These are phyloP conservation scores for Spinacia oleracea DNA, from an alignment of 179 eudicot genomes.

Conservation along the genomic window DNA sequence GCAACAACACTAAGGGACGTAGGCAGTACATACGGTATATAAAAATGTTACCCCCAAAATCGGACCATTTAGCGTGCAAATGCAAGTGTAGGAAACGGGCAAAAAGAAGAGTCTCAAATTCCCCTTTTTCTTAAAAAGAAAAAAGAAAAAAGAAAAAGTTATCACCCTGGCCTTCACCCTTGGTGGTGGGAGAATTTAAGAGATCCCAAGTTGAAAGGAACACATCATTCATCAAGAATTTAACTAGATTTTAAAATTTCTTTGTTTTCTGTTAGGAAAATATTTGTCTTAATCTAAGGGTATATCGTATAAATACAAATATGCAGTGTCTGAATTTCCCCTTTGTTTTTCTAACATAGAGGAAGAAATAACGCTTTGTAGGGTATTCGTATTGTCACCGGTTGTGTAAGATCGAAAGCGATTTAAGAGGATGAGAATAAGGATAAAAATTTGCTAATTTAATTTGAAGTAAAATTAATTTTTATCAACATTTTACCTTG, in stretches of 20 bases:
- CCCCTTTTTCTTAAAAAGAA: constrained; percentile 10
- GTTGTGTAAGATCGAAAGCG: constrained; percentile 56
- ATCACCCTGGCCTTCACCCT: no score
- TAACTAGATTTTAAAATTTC: not conserved
- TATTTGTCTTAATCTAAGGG: constrained; percentile 18
- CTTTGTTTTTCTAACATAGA: constrained; percentile 32
- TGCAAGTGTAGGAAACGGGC: not conserved
- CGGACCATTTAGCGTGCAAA: not conserved
- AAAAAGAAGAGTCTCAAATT: constrained; percentile 29
- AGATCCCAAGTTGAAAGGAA: constrained; percentile 30
- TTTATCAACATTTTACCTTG: constrained; percentile 49
- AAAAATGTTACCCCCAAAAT: not conserved
- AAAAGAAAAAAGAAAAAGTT: not conserved
- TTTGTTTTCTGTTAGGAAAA: not conserved
- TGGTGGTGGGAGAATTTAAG: constrained; percentile 19
- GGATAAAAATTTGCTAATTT: constrained; percentile 11
- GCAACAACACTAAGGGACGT: no score
- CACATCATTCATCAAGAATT: constrained; percentile 25
- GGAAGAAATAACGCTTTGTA: constrained; percentile 51
- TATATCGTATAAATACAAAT: constrained; percentile 24
- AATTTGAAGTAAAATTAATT: not conserved
- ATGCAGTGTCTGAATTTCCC: constrained; percentile 43
- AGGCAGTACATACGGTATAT: no score
- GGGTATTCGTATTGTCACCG: constrained; percentile 40
- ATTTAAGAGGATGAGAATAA: constrained; percentile 60